phyloP scores from a whole-genome alignment of 805 yeast genomes.

The Yamadazyma kitorensis region DNA sequence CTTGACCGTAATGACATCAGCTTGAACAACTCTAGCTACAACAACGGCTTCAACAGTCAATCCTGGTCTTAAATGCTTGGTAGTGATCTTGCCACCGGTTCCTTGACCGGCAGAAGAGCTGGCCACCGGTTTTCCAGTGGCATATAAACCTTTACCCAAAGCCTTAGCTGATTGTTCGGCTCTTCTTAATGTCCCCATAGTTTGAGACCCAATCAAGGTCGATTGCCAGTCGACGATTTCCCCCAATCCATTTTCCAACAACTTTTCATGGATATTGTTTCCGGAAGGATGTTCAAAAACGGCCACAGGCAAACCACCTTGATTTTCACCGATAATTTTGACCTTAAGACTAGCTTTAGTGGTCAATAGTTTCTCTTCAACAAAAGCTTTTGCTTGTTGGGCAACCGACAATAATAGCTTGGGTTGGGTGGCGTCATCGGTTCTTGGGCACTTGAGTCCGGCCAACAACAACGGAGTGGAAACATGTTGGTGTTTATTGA shows the following conservation, averaged over 20 bases:
- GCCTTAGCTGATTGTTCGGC: slow-evolving; percentile 65
- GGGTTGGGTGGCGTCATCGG: slow-evolving; percentile 44
- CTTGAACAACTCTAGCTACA: slow-evolving; percentile 59
- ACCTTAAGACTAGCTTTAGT: slow-evolving; percentile 53
- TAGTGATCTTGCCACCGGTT: slow-evolving; percentile 13
- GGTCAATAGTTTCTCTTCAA: slow-evolving; percentile 61
- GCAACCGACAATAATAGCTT: slow-evolving; percentile 37
- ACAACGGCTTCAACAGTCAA: slow-evolving; percentile 46
- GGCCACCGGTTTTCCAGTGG: slow-evolving; percentile 19
- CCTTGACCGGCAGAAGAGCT: slow-evolving; percentile 19
- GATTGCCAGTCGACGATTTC: slow-evolving; percentile 83
- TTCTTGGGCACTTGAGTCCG: slow-evolving; percentile 71
- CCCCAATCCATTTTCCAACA: slow-evolving; percentile 69
- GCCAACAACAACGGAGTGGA: slow-evolving; percentile 64
- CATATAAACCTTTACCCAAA: slow-evolving; percentile 51
- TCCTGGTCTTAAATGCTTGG: slow-evolving; percentile 41
- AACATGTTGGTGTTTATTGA: slow-evolving; percentile 50
- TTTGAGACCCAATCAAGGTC: slow-evolving; percentile 57
- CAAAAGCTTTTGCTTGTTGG: slow-evolving; percentile 61
- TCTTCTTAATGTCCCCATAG: slow-evolving; percentile 59
- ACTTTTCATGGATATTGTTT: slow-evolving; percentile 60
- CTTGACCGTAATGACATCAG: slow-evolving; percentile 64
- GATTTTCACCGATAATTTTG: slow-evolving; percentile 56
- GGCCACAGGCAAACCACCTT: slow-evolving; percentile 60
- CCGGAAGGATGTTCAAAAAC: slow-evolving; percentile 72